Evolutionary conservation across 768 basidiomycete species (phyloP), one percentile per base, ranked within the genome.

Genomic region (Pleurotus eryngii): DNA sequence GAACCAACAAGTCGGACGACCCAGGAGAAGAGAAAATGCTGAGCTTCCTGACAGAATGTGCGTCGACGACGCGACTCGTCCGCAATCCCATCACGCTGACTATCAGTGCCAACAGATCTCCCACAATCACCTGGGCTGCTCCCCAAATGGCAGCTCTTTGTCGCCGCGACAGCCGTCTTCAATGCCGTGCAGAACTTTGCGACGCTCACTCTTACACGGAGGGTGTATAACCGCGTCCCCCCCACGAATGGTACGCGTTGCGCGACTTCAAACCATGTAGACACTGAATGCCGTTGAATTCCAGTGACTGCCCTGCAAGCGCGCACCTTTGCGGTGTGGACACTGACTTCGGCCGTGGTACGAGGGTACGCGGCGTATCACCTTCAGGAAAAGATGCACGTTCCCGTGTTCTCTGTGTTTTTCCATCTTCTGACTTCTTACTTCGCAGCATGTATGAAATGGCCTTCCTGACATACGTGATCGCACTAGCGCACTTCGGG

Each of bases 251-350:
- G 82, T 81, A 60, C 54, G 64, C 42, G 20, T 45, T 3, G 11
- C 5, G 56, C 49, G 30, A 7, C 26, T 61, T 57, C 53, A 20
- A 26, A 48, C 6, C 45, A 42, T 40, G 27, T 57, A 27, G 30
- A 56, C 35, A 5, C 7, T 40, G 17, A 14, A 47, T 57, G 22
- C 56, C n/a, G 45, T 61, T 27, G 39, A 47, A 22, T 18, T 55
- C 20, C 72, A 96, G 96, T 99, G 9, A 95, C 92, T 5, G 72
- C 79, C 15, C 79, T 98, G 17, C 92, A 95, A 62, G 89, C 92
- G 38, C 82, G 96, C 46, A 91, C 94, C 4, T 97, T 97, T 68
- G 95, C 83, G 1, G 80, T 84, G 1, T 99, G 96, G 96, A 98
- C 95, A 0, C 70, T 96, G 50, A 87, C 89, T 4, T 84, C 92